These are phyloP conservation scores for Diaporthe citri DNA, from an alignment of 2,329 filamentous ascomycete species.

Conservation along the genomic window DNA sequence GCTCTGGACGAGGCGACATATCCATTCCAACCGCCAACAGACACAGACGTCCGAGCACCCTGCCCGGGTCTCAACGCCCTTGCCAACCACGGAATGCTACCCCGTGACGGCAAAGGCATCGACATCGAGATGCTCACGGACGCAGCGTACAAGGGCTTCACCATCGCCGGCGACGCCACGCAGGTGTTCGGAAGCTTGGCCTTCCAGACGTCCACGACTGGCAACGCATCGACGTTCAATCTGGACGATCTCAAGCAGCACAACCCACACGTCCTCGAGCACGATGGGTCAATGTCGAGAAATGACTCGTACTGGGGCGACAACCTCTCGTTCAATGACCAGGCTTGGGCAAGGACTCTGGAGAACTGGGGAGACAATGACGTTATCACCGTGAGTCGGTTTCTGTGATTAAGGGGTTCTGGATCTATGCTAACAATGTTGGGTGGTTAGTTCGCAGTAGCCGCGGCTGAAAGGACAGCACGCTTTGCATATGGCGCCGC, in stretches of 20 bases:
- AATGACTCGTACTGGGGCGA: slow-evolving; percentile 36
- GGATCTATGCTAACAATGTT: neutral
- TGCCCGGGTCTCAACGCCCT: slow-evolving; percentile 32
- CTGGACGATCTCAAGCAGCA: slow-evolving; percentile 33
- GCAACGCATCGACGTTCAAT: slow-evolving; percentile 30
- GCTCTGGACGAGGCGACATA: slow-evolving; percentile 30
- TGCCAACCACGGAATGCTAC: slow-evolving; percentile 32
- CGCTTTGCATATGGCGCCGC: slow-evolving; percentile 18
- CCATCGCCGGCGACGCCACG: neutral
- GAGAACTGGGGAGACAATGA: slow-evolving; percentile 25
- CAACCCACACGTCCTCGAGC: slow-evolving; percentile 24
- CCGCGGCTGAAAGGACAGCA: slow-evolving; percentile 17
- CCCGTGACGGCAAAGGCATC: slow-evolving; percentile 31
- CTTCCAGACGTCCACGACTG: slow-evolving; percentile 24
- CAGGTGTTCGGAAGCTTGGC: slow-evolving; percentile 12
- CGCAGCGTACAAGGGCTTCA: slow-evolving; percentile 9
- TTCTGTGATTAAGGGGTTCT: rapidly evolving
- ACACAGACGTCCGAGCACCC: slow-evolving; percentile 24
- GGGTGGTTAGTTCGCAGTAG: neutral
- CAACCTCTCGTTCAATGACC: slow-evolving; percentile 24
- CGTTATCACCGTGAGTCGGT: slow-evolving; percentile 15
- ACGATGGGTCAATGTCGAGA: slow-evolving; percentile 28
- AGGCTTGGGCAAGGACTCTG: slow-evolving; percentile 32
- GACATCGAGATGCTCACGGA: neutral
- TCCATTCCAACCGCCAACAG: slow-evolving; percentile 22